phyloP scores from a whole-genome alignment of 768 basidiomycete species.

The Russula compacta region DNA sequence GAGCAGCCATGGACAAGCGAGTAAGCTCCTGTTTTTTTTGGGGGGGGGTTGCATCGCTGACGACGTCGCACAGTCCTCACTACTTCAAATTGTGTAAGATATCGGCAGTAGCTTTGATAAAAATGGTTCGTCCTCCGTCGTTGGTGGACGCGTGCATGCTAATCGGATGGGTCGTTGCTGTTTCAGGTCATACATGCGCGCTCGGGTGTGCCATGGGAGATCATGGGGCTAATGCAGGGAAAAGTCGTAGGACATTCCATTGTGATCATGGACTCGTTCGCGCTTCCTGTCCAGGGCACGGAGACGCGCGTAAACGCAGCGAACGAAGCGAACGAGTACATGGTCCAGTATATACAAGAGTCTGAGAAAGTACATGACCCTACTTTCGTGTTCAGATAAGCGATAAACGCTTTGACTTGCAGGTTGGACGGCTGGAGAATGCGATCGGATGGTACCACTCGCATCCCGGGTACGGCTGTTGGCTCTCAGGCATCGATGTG shows the following conservation, averaged over 20 bases:
- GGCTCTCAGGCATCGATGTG: slow-evolving; percentile 98
- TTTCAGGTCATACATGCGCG: slow-evolving; percentile 93
- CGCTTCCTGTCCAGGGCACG: slow-evolving; percentile 94
- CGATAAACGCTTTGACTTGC: neutral
- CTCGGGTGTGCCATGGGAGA: slow-evolving; percentile 95
- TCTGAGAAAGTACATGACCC: slow-evolving; percentile 57
- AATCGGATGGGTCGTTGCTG: neutral
- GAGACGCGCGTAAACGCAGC: slow-evolving; percentile 97
- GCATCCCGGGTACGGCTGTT: slow-evolving; percentile 98
- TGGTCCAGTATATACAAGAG: slow-evolving; percentile 85
- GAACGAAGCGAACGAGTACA: slow-evolving; percentile 94
- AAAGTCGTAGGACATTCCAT: slow-evolving; percentile 75
- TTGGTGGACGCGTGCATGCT: slow-evolving; percentile 4
- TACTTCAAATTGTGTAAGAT: slow-evolving; percentile 90
- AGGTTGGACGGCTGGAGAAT: slow-evolving; percentile 82
- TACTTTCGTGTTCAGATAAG: neutral
- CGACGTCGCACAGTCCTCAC: slow-evolving; percentile 45
- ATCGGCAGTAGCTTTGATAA: slow-evolving; percentile 89
- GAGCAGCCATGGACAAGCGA: slow-evolving; percentile 83
- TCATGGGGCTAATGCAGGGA: slow-evolving; percentile 99
- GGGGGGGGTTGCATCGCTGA: neutral
- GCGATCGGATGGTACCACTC: slow-evolving; percentile 98
- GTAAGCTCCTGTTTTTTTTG: slow-evolving; percentile 35
- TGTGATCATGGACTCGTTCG: slow-evolving; percentile 93
- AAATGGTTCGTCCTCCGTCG: slow-evolving; percentile 53